phyloP scores from a whole-genome alignment of 2,329 filamentous ascomycete species.

The Nannizziopsis barbatae region DNA sequence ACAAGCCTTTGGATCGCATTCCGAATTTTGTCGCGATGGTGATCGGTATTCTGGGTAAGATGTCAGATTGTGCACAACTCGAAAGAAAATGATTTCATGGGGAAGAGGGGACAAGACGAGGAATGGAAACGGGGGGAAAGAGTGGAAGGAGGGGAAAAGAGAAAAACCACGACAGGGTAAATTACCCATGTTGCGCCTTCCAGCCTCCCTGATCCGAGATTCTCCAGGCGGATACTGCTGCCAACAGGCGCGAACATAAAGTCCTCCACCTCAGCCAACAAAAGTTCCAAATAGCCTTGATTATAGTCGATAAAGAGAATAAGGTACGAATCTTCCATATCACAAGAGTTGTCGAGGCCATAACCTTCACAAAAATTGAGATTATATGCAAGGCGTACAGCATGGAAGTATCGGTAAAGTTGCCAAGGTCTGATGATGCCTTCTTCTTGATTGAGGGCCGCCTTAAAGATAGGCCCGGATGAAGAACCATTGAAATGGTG shows the following conservation, averaged over 20 bases:
- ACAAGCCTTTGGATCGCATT: background rate
- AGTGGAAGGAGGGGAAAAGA: too few species aligned
- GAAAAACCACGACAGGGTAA: too few species aligned
- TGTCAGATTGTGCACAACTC: too few species aligned
- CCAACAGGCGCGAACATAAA: background rate
- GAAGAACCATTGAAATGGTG: conserved; percentile 1
- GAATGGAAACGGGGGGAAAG: too few species aligned
- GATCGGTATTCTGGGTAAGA: background rate
- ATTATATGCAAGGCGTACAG: too few species aligned
- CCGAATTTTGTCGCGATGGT: background rate
- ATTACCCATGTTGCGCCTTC: too few species aligned
- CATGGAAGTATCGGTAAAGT: too few species aligned
- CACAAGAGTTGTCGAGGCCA: background rate
- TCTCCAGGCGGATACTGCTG: background rate
- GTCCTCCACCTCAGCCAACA: background rate
- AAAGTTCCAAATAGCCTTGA: conserved; percentile 1
- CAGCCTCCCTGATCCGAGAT: too few species aligned
- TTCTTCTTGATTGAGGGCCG: too few species aligned
- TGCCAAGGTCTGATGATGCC: too few species aligned
- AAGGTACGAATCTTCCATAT: background rate
- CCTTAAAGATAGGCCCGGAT: background rate
- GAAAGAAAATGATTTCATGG: too few species aligned
- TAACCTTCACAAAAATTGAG: background rate
- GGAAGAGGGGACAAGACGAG: too few species aligned
- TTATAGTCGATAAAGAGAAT: conserved; percentile 4